phyloP scores from a whole-genome alignment of 257 asterid species.

The Rhazya stricta region DNA sequence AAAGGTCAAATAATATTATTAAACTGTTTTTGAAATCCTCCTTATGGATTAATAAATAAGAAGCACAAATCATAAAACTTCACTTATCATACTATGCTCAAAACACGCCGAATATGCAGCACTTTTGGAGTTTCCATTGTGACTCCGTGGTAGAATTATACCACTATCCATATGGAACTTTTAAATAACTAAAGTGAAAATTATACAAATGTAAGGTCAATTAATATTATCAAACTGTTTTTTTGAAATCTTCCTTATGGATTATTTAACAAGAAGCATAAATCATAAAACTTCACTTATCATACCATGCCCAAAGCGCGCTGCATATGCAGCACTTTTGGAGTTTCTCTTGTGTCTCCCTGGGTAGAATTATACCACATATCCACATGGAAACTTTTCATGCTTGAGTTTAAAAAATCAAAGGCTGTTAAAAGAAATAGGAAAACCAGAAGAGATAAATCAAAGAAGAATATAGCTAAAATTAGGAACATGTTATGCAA shows the following conservation, averaged over 20 bases:
- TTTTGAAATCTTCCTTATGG: neutral
- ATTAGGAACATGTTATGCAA: neutral
- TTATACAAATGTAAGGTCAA: neutral
- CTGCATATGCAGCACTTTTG: constrained; percentile 17
- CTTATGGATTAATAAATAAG: neutral
- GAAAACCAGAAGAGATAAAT: neutral
- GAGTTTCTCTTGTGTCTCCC: neutral
- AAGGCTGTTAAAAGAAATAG: constrained; percentile 24
- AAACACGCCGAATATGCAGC: constrained; percentile 25
- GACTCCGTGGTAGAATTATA: constrained; percentile 27
- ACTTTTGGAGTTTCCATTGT: neutral
- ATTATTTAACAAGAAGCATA: neutral
- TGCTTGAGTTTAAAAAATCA: constrained; percentile 31
- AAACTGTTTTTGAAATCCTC: neutral
- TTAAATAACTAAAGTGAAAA: neutral
- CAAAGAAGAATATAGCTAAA: neutral
- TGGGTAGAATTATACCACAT: constrained; percentile 33
- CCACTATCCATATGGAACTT: constrained; percentile 24
- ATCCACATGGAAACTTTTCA: constrained; percentile 24
- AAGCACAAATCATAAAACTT: constrained; percentile 6
- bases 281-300: neutral
- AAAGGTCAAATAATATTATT: neutral
- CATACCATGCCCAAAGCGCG: constrained; percentile 38
- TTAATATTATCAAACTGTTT: neutral
- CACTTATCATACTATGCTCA: constrained; percentile 30